Base-by-base conservation (phyloP, 179 eudicot species). In the Carnegiea gigantea region DNA sequence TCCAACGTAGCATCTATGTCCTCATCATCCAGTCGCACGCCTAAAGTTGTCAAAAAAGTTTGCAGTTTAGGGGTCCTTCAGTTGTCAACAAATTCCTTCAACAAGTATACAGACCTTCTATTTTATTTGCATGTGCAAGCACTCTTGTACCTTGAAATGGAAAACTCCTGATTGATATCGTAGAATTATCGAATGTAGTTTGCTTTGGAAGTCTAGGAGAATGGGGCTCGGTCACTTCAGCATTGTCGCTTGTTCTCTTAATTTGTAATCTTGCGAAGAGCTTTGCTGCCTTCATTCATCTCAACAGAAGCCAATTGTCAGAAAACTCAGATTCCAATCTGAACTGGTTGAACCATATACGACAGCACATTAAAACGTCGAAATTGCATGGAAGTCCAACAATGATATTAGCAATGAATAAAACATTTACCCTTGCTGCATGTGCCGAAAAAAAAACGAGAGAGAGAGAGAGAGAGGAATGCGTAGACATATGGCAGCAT, bases 231-330 rank as follows among this genome's bases (percentile, higher is more conserved):
- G 73, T 82, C 64, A 83, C 88, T 87, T 85, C 86, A 54, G 57
- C 76, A 40, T 75, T 78, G 71, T 78, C 83, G 48, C 81, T 77
- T 44, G 70, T 70, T 73, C 83, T 82, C 59, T 87, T 90, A 60
- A 80, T 86, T 23, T 86, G 84, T 82, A 94, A 83, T 86, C 88
- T 92, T 23, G 92, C 82, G 9, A 93, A 81, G 4, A 91, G 28
- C 78, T 89, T 91, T 57, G 88, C 87, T 53, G 93, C 97, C 97
- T 94, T 78, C 84, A 82, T 53, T 67, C 60, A 33, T 51, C 17
- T 17, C 53, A 78, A 81, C 38, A 82, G 8, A 83, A 72, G 68
- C 70, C 67, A 28, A 28, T 67, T 67, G n/a, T 67, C 40, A 67
- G 15, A 7, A 9, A 62, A n/a, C 13, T 6, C 26, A 62, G 26